Evolutionary conservation across 78 protist species (phyloP).

Genomic region (Cavenderia fasciculata): DNA sequence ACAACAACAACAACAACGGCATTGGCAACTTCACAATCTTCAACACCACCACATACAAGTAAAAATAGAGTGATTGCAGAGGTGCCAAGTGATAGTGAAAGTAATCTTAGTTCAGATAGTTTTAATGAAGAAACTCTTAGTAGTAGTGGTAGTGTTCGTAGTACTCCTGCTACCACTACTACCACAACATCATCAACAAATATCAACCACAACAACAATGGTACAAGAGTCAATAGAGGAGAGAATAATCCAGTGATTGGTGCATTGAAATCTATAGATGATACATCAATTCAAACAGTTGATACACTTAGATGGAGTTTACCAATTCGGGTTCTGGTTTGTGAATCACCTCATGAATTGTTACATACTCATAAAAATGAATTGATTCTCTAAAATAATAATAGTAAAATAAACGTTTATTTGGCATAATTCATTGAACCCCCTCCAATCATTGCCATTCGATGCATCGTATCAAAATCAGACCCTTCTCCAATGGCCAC

Average conservation of each 20-base stretch:
- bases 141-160: constrained; percentile 32
- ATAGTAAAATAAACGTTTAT: too few species aligned
- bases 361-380: constrained; percentile 60
- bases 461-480: too few species aligned
- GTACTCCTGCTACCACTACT: constrained; percentile 11
- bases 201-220: not conserved
- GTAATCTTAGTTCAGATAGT: constrained; percentile 34
- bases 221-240: not conserved
- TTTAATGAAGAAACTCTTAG: constrained; percentile 17
- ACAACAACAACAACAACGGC: not conserved
- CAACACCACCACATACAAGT: constrained; percentile 8
- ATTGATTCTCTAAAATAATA: constrained; percentile 31
- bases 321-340: constrained; percentile 68
- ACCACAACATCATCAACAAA: not conserved
- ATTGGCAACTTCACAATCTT: not conserved
- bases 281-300: constrained; percentile 18
- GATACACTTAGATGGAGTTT: constrained; percentile 76
- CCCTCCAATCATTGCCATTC: too few species aligned
- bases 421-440: too few species aligned
- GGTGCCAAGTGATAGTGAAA: constrained; percentile 47
- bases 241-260: constrained; percentile 42
- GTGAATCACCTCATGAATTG: constrained; percentile 63
- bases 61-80: constrained; percentile 7
- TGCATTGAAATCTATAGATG: constrained; percentile 19
- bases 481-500: too few species aligned